Base-by-base conservation (phyloP, 441 rosid genomes). In the Dalechampia spathulata region DNA sequence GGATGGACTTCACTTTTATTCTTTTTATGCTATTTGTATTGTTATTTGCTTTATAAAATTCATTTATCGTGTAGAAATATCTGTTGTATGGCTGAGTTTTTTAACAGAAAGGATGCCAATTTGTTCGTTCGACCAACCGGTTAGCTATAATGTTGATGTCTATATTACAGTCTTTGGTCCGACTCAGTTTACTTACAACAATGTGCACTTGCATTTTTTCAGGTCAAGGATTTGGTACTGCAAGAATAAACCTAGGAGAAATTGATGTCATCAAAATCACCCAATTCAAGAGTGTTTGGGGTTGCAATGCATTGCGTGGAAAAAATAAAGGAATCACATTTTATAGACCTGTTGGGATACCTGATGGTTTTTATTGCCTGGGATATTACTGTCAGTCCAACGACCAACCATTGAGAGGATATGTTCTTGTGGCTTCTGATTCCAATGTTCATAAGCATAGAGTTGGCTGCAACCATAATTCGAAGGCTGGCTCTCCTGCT, bases 301-400 rank as follows among this genome's bases (percentile, higher is more conserved):
- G 83, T 66, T 75, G 72, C 62, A 68, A 16, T 57, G 45, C 58
- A 10, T 40, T 64, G 13, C 71, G 57, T 7, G 75, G 73, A 61
- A 74, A 71, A 55, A 57, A 52, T 48, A 78, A 65, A 47, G 61
- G 77, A 38, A 73, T 75, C 32, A 41, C 76, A 2, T 87, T 87
- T 66, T 90, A 81, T 55, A 80, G 72, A 67, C 95, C 95, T 19
- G 67, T 69, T 19, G 85, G 78, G 15, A 77, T 82, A 57, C 96
- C 96, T 0, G 70, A 79, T 61, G 85, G 82, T 21, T 70, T 70
- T 47, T 19, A 70, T 48, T 60, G 81, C 71, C 86, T 91, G 60
- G 96, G 96, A 55, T 71, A 86, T 63, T 86, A 73, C 44, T 91
- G 95, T 68, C 96, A 87, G 50, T 68, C 81, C 28, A 80, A 78